Base-by-base conservation (phyloP, 805 yeast species). In the Candida pseudoglaebosa region DNA sequence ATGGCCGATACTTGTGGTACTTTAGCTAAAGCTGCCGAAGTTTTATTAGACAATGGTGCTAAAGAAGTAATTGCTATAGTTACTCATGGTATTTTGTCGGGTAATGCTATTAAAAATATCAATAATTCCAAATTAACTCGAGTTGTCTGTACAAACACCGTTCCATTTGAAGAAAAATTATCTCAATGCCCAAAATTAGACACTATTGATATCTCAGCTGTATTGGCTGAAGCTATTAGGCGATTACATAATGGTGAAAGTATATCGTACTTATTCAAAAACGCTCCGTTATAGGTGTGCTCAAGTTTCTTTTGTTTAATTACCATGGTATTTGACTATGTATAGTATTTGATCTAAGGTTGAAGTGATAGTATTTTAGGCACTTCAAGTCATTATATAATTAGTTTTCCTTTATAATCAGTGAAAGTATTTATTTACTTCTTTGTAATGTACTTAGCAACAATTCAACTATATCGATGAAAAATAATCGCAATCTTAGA, bases 1-100 rank as follows among this genome's bases (percentile, higher is more conserved):
- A 93, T 91, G 95, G 98, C 98, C 28, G 99, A 91, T 57, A 91
- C 99, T 4, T 91, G 98, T 65, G 98, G 99, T 29, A 91, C 99
- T 2, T 70, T 91, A 48, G 93, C 87, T 46, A 91, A 91, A 62
- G 98, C 98, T 1, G 91, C 96, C 8, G 95, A 91, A 45, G 80
- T 90, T 4, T 68, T 91, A 43, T 65, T 89, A 47, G 81, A 77
- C 16, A 80, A 87, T 48, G 86, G 89, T 21, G 98, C 99, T 3
- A 71, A 77, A 42, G 75, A 78, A 45, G 98, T 93, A 17, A 77
- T 91, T 46, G 96, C 98, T 9, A 83, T 93, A 36, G 96, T 91
- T 8, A 91, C 98, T 1, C 99, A 91, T 57, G 99, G 98, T 39
- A 86, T 91, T 28, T 81, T 91, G 54, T 82, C 93, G 19, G 95